Evolutionary conservation across 495 filamentous ascomycete genomes (phyloP).

Genomic region (Lasiosphaeriaceae sp.): DNA sequence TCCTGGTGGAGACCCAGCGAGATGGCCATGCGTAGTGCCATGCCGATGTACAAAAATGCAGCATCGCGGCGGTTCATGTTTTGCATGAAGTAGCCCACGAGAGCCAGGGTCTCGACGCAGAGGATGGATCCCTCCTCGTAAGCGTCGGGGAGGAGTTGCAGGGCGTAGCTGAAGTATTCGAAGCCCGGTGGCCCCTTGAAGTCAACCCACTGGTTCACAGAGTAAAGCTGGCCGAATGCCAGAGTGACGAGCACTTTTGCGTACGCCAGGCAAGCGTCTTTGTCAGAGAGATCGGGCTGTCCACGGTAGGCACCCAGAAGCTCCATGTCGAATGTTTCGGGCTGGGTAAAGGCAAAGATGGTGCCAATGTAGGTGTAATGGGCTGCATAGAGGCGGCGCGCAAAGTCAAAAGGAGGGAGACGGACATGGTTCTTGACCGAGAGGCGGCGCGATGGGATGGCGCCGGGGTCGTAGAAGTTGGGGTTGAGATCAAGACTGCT

Average conservation of each 20-base stretch:
- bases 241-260: slow-evolving; percentile 42
- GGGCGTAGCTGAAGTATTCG: slow-evolving; percentile 46
- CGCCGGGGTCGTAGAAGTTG: slow-evolving; percentile 19
- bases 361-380: slow-evolving; percentile 52
- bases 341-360: slow-evolving; percentile 47
- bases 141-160: slow-evolving; percentile 46
- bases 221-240: slow-evolving; percentile 52
- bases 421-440: slow-evolving; percentile 9
- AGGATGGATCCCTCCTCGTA: slow-evolving; percentile 49
- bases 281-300: slow-evolving; percentile 21
- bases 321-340: slow-evolving; percentile 39
- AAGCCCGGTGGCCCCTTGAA: slow-evolving; percentile 47
- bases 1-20: slow-evolving; percentile 50
- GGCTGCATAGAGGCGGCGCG: slow-evolving; percentile 44
- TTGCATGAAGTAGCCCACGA: slow-evolving; percentile 52
- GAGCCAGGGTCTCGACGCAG: slow-evolving; percentile 48
- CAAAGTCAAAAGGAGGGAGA: slow-evolving; percentile 42
- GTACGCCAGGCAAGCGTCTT: slow-evolving; percentile 20
- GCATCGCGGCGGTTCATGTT: slow-evolving; percentile 49
- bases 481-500: slow-evolving; percentile 14
- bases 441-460: slow-evolving; percentile 16
- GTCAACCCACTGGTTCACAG: slow-evolving; percentile 48
- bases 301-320: slow-evolving; percentile 35
- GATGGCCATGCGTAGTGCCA: slow-evolving; percentile 50
- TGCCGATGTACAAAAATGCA: slow-evolving; percentile 48